phyloP scores from a whole-genome alignment of 148 eudicot genomes.

The Simmondsia chinensis region DNA sequence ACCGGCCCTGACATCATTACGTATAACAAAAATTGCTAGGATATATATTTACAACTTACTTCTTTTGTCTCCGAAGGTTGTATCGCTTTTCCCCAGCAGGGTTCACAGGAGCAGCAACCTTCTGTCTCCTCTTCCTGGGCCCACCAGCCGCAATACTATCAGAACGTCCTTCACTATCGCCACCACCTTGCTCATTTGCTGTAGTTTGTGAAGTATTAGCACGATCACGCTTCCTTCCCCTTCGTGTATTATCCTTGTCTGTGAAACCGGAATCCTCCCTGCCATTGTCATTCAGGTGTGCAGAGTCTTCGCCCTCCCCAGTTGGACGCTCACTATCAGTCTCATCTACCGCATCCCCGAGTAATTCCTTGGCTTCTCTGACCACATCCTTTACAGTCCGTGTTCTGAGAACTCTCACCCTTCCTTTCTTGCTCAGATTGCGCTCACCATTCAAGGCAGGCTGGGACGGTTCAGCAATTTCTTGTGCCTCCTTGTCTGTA shows the following conservation, averaged over 20 bases:
- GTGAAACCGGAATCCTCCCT: constrained; percentile 34
- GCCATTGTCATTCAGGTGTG: constrained; percentile 31
- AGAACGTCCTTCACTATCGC: constrained; percentile 55
- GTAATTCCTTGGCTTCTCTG: constrained; percentile 36
- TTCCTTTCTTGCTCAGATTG: constrained; percentile 29
- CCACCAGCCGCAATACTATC: constrained; percentile 45
- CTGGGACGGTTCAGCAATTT: constrained; percentile 39
- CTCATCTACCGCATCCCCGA: constrained; percentile 31
- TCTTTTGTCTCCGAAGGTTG: constrained; percentile 67
- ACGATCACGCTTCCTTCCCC: constrained; percentile 52
- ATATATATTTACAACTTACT: constrained; percentile 29
- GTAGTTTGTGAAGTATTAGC: constrained; percentile 39
- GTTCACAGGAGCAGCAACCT: constrained; percentile 34
- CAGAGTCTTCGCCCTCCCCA: constrained; percentile 47
- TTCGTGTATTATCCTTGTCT: constrained; percentile 26
- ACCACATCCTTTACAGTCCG: constrained; percentile 36
- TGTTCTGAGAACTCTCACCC: constrained; percentile 23
- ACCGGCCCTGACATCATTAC: not conserved
- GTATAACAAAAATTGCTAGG: not conserved
- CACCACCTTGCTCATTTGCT: constrained; percentile 37
- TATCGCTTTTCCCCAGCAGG: constrained; percentile 47
- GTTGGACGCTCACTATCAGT: constrained; percentile 29
- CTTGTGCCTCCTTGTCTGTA: constrained; percentile 19
- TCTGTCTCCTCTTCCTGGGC: constrained; percentile 61
- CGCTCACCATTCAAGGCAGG: constrained; percentile 27